Evolutionary conservation across 2,329 filamentous ascomycete species (phyloP).

Genomic region (Colletotrichum sublineola): DNA sequence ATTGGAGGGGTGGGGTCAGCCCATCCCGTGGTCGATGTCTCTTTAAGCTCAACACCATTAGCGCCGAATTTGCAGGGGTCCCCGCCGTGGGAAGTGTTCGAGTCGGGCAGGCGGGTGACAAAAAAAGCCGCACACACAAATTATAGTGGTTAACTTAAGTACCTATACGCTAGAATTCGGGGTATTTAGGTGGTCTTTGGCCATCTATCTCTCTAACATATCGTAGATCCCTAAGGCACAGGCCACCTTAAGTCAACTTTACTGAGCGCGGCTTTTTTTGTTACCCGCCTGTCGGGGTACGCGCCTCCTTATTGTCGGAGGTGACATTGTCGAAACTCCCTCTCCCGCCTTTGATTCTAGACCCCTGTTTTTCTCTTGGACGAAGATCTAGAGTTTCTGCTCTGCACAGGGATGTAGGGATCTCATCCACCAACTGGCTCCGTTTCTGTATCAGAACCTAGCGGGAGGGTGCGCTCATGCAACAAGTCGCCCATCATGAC

Average conservation of each 20-base stretch:
- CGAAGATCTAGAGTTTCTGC: conserved; percentile 24
- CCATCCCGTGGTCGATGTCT: conserved; percentile 30
- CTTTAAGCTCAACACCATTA: conserved; percentile 41
- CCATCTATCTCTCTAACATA: no score
- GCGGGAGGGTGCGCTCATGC: conserved; percentile 9
- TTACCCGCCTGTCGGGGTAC: no score
- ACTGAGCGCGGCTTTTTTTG: no score
- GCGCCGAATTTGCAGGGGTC: conserved; percentile 21
- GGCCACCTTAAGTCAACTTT: no score
- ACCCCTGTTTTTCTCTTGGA: conserved; percentile 5
- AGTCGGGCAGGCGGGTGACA: no score
- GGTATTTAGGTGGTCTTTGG: no score
- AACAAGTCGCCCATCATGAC: conserved; percentile 11
- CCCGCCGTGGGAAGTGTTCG: not conserved
- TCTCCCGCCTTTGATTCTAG: not conserved
- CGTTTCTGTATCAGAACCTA: conserved; percentile 30
- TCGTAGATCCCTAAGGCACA: no score
- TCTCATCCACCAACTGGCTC: conserved; percentile 17
- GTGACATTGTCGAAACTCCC: conserved; percentile 24
- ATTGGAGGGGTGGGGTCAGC: conserved; percentile 30
- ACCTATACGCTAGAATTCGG: no score
- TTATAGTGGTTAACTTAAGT: no score
- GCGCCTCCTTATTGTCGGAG: conserved; percentile 23
- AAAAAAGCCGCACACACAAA: no score
- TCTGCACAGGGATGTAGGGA: conserved; percentile 20